Percentiles rank a stretch among this genome's conserved stretches.
These are phyloP conservation scores for Boletus rufocinnamomeus DNA, from an alignment of 768 basidiomycete genomes.

Conservation along the genomic window DNA sequence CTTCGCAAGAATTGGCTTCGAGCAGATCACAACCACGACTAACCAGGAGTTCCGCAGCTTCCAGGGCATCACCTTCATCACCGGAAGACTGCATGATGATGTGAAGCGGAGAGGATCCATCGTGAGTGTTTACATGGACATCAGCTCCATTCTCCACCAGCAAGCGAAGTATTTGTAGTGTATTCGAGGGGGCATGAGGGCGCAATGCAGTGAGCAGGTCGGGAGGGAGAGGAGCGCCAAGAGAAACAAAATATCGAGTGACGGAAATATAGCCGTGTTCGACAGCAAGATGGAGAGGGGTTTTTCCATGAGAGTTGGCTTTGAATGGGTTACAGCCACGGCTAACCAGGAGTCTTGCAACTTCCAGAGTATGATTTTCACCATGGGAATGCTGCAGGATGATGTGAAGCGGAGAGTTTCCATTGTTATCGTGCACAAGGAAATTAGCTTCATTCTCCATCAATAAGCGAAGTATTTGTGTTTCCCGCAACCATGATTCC, in stretches of 20 bases:
- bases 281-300: neutral
- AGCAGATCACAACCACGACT: neutral
- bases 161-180: too few species aligned
- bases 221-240: neutral
- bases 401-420: too few species aligned
- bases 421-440: too few species aligned
- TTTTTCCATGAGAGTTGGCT: neutral
- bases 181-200: too few species aligned
- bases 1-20: neutral
- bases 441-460: too few species aligned
- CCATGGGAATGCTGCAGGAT: too few species aligned
- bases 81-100: neutral
- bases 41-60: neutral
- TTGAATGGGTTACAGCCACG: neutral
- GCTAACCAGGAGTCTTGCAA: neutral
- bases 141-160: too few species aligned
- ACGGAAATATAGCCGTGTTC: neutral
- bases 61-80: neutral
- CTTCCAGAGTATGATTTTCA: too few species aligned
- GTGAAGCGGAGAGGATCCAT: too few species aligned
- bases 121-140: too few species aligned
- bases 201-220: neutral
- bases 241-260: neutral
- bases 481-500: too few species aligned
- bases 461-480: too few species aligned